These are phyloP conservation scores for Annulohypoxylon truncatum DNA, from an alignment of 2,329 filamentous ascomycete genomes.

Conservation along the genomic window DNA sequence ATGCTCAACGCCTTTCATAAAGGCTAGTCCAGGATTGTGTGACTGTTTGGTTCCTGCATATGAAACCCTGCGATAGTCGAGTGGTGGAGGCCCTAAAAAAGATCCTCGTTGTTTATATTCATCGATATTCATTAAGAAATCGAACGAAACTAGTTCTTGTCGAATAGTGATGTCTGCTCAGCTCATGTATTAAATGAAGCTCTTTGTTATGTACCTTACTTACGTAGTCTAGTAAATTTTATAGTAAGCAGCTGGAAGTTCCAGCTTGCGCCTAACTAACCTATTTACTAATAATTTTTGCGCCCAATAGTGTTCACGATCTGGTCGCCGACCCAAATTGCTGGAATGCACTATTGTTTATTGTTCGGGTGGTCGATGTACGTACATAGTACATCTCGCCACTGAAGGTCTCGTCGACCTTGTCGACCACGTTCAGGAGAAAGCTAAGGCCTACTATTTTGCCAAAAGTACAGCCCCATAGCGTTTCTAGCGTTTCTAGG, in stretches of 20 bases:
- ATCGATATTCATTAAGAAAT: background rate
- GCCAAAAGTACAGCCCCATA: constrained; percentile 7
- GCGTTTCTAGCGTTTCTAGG: constrained; percentile 11
- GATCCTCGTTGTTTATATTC: background rate
- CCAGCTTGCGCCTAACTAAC: constrained; percentile 10
- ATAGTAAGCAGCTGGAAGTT: constrained; percentile 27
- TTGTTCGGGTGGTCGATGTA: constrained; percentile 3
- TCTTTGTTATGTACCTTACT: background rate
- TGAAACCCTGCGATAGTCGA: constrained; percentile 1
- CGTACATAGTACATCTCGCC: background rate
- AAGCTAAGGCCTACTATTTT: constrained; percentile 3
- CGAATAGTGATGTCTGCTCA: constrained; percentile 7
- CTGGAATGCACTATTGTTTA: constrained; percentile 2
- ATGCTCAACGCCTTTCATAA: background rate
- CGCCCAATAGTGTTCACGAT: constrained; percentile 4
- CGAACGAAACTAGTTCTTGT: background rate
- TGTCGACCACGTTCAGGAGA: background rate
- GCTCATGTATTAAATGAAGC: constrained; percentile 10
- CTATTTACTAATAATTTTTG: constrained; percentile 5
- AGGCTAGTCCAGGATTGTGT: constrained; percentile 8
- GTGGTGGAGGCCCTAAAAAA: background rate
- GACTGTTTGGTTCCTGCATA: constrained; percentile 34
- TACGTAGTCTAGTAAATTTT: constrained; percentile 5
- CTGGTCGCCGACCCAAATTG: constrained; percentile 3
- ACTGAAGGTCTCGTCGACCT: background rate